phyloP scores from a whole-genome alignment of 2,329 filamentous ascomycete genomes.

The Aspergillus sp. region DNA sequence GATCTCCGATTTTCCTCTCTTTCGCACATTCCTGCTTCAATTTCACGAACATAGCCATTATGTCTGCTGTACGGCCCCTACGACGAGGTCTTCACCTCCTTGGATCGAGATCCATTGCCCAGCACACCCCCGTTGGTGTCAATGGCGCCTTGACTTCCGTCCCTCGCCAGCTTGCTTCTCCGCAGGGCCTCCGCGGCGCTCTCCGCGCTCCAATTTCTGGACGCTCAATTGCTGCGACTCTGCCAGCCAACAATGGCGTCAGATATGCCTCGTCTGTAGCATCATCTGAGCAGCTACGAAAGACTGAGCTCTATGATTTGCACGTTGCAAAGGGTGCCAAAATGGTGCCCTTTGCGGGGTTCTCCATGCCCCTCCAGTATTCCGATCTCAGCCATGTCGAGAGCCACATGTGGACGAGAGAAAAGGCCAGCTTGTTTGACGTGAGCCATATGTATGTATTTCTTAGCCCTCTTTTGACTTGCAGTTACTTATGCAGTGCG shows the following conservation, averaged over 20 bases:
- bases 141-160: conserved; percentile 31
- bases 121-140: conserved; percentile 26
- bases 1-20: not conserved
- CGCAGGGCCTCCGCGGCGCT: conserved; percentile 19
- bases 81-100: conserved; percentile 31
- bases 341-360: conserved; percentile 96
- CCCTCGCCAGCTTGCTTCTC: conserved; percentile 30
- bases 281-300: conserved; percentile 27
- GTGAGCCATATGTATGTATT: conserved; percentile 83
- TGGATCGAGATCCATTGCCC: conserved; percentile 25
- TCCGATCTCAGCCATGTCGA: conserved; percentile 71
- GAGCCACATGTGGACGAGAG: conserved; percentile 86
- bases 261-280: conserved; percentile 35
- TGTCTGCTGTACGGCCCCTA: conserved; percentile 32
- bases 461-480: not conserved
- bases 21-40: conserved; percentile 14
- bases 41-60: conserved; percentile 19
- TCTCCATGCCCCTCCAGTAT: conserved; percentile 91
- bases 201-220: conserved; percentile 21
- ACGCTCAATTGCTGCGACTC: conserved; percentile 10
- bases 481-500: not conserved
- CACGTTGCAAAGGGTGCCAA: conserved; percentile 78
- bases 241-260: conserved; percentile 18
- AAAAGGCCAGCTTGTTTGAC: conserved; percentile 88
- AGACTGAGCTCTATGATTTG: conserved; percentile 75